Evolutionary conservation across 768 basidiomycete species (phyloP).

Genomic region (Suillus spraguei): DNA sequence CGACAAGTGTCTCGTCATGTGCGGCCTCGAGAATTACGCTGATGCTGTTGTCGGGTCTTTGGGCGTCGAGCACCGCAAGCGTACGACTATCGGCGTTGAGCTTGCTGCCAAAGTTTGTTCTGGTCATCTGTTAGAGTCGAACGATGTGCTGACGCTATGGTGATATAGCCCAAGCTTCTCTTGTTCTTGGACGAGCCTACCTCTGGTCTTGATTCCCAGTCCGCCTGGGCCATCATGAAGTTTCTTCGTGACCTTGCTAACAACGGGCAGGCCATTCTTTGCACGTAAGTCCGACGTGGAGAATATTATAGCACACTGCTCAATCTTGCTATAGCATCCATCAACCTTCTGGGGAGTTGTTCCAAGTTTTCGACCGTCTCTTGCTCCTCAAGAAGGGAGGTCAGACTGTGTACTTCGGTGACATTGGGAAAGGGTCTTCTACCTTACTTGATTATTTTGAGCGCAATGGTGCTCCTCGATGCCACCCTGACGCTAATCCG

Average conservation of each 20-base stretch:
- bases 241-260: constrained; percentile 84
- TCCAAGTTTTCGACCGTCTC: constrained; percentile 82
- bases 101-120: constrained; percentile 85
- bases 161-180: constrained; percentile 28
- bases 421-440: constrained; percentile 74
- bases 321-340: constrained; percentile 48
- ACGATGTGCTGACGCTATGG: constrained; percentile 36
- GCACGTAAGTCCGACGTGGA: constrained; percentile 44
- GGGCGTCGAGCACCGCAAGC: constrained; percentile 73
- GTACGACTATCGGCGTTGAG: constrained; percentile 90
- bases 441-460: constrained; percentile 78
- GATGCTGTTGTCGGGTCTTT: constrained; percentile 81
- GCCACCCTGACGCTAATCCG: constrained; percentile 79
- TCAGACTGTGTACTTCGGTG: constrained; percentile 92
- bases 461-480: constrained; percentile 63
- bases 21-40: constrained; percentile 82
- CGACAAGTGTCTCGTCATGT: constrained; percentile 80
- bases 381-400: constrained; percentile 76
- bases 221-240: constrained; percentile 81
- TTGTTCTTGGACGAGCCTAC: constrained; percentile 47
- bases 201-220: constrained; percentile 60
- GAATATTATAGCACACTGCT: background rate
- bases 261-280: constrained; percentile 86
- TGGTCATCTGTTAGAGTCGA: constrained; percentile 57
- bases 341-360: constrained; percentile 83